phyloP scores from a whole-genome alignment of 257 asterid species.

The Lantana camara region DNA sequence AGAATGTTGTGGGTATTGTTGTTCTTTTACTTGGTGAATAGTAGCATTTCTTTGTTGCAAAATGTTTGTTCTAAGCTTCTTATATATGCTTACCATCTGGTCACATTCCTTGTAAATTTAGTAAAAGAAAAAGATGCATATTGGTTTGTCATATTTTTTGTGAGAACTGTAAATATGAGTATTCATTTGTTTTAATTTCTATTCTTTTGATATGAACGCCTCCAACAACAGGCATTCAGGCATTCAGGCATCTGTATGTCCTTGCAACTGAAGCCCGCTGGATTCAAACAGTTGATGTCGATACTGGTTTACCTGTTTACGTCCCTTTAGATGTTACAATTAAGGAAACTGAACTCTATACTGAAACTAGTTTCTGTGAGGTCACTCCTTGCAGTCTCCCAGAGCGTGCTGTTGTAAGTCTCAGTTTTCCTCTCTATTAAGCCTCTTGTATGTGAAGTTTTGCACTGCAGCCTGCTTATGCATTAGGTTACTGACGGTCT shows the following conservation, averaged over 20 bases:
- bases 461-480: constrained; percentile 11
- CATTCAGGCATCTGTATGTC: constrained; percentile 71
- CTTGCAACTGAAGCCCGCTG: constrained; percentile 99
- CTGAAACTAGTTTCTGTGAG: constrained; percentile 92
- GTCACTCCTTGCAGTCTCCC: constrained; percentile 98
- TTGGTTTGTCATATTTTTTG: constrained; percentile 8
- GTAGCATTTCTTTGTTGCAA: constrained; percentile 6
- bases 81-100: background rate
- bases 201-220: constrained; percentile 17
- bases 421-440: constrained; percentile 6
- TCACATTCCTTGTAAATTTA: background rate
- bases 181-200: constrained; percentile 4
- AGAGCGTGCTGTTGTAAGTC: constrained; percentile 88
- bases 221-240: constrained; percentile 77
- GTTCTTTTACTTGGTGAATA: constrained; percentile 9
- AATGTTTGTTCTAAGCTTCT: background rate
- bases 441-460: constrained; percentile 12
- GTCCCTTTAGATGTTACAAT: constrained; percentile 90
- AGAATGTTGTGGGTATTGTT: background rate
- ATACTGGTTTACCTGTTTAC: constrained; percentile 90
- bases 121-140: background rate
- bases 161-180: background rate
- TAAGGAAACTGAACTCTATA: constrained; percentile 74
- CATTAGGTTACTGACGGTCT: constrained; percentile 7
- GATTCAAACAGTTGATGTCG: constrained; percentile 97